phyloP scores from a whole-genome alignment of 2,329 filamentous ascomycete genomes.

The Septoria linicola region DNA sequence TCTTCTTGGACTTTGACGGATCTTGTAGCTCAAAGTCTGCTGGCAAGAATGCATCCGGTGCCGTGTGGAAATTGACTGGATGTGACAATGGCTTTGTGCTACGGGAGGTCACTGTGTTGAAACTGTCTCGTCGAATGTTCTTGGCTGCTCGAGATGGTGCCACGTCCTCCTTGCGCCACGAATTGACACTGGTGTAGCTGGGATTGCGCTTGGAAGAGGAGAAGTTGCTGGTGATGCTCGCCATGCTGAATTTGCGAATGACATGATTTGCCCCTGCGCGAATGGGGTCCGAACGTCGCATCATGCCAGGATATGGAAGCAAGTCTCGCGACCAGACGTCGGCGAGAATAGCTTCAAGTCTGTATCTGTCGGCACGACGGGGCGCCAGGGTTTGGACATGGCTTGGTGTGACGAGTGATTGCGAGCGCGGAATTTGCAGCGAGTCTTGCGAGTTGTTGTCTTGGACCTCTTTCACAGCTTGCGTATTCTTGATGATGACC shows the following conservation, averaged over 20 bases:
- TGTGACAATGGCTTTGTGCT: conserved; percentile 19
- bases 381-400: conserved; percentile 71
- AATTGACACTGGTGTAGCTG: conserved; percentile 50
- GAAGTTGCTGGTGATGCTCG: conserved; percentile 75
- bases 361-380: conserved; percentile 69
- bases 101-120: conserved; percentile 15
- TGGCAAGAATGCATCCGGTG: conserved; percentile 49
- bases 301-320: conserved; percentile 81
- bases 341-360: conserved; percentile 69
- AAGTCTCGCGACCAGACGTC: conserved; percentile 83
- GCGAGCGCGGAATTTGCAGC: conserved; percentile 70
- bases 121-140: conserved; percentile 15
- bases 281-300: conserved; percentile 66
- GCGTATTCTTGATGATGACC: conserved; percentile 84
- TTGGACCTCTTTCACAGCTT: conserved; percentile 60
- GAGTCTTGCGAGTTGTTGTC: conserved; percentile 43
- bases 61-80: conserved; percentile 49
- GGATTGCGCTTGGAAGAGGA: conserved; percentile 69
- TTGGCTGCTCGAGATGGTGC: conserved; percentile 19
- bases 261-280: conserved; percentile 78
- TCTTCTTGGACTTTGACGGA: conserved; percentile 28
- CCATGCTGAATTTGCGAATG: conserved; percentile 83
- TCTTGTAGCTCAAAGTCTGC: conserved; percentile 48
- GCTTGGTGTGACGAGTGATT: conserved; percentile 71
- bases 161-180: conserved; percentile 33